These are phyloP conservation scores for Gleditsia sinensis DNA, from an alignment of 306 rosid species.

Conservation along the genomic window DNA sequence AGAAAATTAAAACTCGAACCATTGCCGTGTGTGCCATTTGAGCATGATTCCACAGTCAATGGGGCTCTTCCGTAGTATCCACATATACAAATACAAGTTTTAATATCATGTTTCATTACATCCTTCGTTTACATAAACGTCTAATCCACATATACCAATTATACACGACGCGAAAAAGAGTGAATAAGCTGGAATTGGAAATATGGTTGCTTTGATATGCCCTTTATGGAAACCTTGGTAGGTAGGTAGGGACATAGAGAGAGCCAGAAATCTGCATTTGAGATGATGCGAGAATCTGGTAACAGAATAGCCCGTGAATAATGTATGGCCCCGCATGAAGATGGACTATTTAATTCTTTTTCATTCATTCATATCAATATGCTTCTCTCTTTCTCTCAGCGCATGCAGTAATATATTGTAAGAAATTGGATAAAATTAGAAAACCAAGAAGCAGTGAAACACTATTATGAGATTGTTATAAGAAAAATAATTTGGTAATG, in stretches of 20 bases:
- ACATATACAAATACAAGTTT: no score
- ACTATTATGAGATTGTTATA: conserved; percentile 40
- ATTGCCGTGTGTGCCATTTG: no score
- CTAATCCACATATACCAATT: no score
- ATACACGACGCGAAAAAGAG: no score
- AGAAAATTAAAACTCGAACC: no score
- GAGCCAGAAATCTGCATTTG: conserved; percentile 16
- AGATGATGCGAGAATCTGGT: conserved; percentile 57
- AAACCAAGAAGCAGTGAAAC: conserved; percentile 29
- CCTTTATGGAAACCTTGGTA: not conserved
- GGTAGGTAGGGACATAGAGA: not conserved
- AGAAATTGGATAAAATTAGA: conserved; percentile 34
- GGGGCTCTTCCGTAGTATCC: no score
- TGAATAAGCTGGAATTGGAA: no score
- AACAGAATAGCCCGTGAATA: conserved; percentile 77
- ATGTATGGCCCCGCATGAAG: conserved; percentile 71
- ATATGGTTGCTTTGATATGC: no score
- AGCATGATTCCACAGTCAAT: no score
- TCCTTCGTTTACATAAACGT: no score
- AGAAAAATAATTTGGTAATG: conserved; percentile 25
- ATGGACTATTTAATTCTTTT: conserved; percentile 41
- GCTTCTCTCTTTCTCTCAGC: conserved; percentile 23
- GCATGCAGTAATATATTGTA: conserved; percentile 41
- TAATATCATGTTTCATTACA: no score
- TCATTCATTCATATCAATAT: conserved; percentile 40